phyloP scores from a whole-genome alignment of 805 yeast species.

The Yamadazyma olivae region DNA sequence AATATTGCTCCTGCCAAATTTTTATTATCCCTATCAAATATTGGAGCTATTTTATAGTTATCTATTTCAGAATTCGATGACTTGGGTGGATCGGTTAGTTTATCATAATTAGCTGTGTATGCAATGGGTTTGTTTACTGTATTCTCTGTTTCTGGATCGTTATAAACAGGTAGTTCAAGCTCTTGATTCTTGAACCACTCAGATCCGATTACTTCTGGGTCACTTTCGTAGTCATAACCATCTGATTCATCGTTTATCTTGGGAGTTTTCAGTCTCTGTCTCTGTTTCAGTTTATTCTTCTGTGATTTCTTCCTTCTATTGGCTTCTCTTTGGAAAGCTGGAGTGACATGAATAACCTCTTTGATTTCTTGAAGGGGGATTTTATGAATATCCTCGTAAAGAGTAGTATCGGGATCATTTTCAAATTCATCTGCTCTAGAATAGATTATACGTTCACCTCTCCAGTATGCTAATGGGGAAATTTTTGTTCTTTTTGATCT shows the following conservation, averaged over 20 bases:
- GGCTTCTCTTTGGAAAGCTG: slow-evolving; percentile 7
- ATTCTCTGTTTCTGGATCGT: slow-evolving; percentile 37
- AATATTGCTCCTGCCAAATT: slow-evolving; percentile 71
- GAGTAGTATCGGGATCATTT: slow-evolving; percentile 42
- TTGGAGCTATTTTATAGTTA: slow-evolving; percentile 57
- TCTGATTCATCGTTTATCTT: slow-evolving; percentile 6
- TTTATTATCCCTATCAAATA: slow-evolving; percentile 48
- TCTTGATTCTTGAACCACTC: slow-evolving; percentile 49
- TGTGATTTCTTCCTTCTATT: slow-evolving; percentile 4
- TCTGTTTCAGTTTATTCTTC: slow-evolving; percentile 5
- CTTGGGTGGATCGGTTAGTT: slow-evolving; percentile 28
- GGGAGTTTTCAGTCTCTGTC: not conserved
- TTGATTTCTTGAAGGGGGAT: slow-evolving; percentile 55
- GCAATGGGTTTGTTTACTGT: slow-evolving; percentile 47
- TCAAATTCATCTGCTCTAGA: slow-evolving; percentile 25
- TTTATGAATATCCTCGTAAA: slow-evolving; percentile 27
- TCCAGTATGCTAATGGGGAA: slow-evolving; percentile 80
- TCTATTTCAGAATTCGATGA: slow-evolving; percentile 24
- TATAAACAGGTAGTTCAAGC: slow-evolving; percentile 47
- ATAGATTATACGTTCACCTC: slow-evolving; percentile 73
- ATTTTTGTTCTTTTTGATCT: slow-evolving; percentile 64
- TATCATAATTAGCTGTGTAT: slow-evolving; percentile 58
- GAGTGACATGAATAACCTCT: slow-evolving; percentile 54
- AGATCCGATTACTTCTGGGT: slow-evolving; percentile 43
- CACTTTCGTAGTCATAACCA: slow-evolving; percentile 31